Evolutionary conservation across 805 yeast species (phyloP), one percentile per base, ranked within the genome.

Genomic region (Ogataea glucozyma): DNA sequence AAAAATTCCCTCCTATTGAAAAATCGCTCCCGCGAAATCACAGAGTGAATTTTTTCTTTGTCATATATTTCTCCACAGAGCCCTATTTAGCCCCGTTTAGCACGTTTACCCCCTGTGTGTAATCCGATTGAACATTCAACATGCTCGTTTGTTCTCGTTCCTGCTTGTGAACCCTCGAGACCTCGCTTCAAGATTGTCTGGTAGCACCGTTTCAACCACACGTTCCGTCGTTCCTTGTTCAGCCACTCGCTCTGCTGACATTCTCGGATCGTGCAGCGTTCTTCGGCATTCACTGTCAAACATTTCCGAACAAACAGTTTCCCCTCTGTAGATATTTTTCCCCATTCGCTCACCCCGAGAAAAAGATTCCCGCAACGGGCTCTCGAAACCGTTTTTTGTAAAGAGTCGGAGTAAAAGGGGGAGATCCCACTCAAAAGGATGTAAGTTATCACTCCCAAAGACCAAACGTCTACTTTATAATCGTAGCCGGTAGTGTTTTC

Each of bases 401-500:
- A 74, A 38, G 71, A 43, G 2, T 67, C 73, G 10, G 59, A 46
- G 50, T 74, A 78, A 52, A 82, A 82, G 5, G 88, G 87, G 0
- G 87, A 81, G 2, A 79, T 68, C 0, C 86, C 87, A 30, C 81
- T 78, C 12, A 81, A 60, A 60, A 83, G 61, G 10, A 82, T 78
- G 59, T 80, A 80, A 4, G 72, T 54, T 12, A 82, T 72, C 0
- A 83, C 73, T 0, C 88, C 88, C 4, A 83, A 52, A 1, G 88
- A 82, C 89, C 88, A 83, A 27, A 80, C 58, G 58, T 83, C 88
- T 54, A 86, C 81, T 52, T 77, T 78, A 22, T 61, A 63, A 45
- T 71, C 75, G 53, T 81, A 81, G 0, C 81, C 81, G 22, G 19
- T 23, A 4, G 20, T 30, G 21, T 27, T 30, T 9, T n/a, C 16